A percentile compares a stretch with the other conserved stretches of the same genome.
phyloP scores from a whole-genome alignment of 2,329 filamentous ascomycete species.

The Colletotrichum spaethianum region DNA sequence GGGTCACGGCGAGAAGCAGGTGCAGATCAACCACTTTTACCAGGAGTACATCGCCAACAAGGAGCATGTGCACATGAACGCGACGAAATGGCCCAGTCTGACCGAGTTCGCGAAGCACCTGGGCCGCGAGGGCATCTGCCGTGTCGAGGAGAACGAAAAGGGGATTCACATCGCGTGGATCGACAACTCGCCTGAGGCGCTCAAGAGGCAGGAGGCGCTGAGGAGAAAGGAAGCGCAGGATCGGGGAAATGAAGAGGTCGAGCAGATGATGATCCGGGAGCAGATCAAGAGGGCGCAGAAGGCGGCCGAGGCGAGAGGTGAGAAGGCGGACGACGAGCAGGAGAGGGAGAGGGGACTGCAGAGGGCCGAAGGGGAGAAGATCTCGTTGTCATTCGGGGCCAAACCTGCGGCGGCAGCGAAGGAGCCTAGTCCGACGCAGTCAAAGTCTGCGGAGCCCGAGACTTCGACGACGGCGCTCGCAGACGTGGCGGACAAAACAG shows the following conservation, averaged over 20 bases:
- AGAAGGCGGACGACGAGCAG: constrained; percentile 56
- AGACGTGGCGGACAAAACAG: constrained; percentile 35
- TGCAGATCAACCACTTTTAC: constrained; percentile 94
- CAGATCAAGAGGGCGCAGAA: constrained; percentile 85
- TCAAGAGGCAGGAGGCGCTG: constrained; percentile 85
- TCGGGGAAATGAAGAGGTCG: constrained; percentile 90
- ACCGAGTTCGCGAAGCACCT: constrained; percentile 93
- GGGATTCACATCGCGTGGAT: constrained; percentile 91
- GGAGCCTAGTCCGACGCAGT: constrained; percentile 38
- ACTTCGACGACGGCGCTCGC: constrained; percentile 38
- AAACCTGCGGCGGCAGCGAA: constrained; percentile 50
- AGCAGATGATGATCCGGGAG: constrained; percentile 85
- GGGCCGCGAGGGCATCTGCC: constrained; percentile 87
- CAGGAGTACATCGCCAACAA: constrained; percentile 92
- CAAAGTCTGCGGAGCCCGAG: constrained; percentile 43
- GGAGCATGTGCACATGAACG: constrained; percentile 93
- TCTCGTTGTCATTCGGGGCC: constrained; percentile 77
- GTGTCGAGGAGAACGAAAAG: constrained; percentile 91
- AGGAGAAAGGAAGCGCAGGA: constrained; percentile 88
- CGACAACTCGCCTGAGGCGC: constrained; percentile 89
- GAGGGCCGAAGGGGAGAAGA: constrained; percentile 80
- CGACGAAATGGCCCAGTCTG: constrained; percentile 88
- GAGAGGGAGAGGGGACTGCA: constrained; percentile 65
- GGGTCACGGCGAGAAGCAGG: constrained; percentile 89
- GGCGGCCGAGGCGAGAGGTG: constrained; percentile 64